Evolutionary conservation across 306 rosid genomes (phyloP).

Genomic region (Vigna hirtella): DNA sequence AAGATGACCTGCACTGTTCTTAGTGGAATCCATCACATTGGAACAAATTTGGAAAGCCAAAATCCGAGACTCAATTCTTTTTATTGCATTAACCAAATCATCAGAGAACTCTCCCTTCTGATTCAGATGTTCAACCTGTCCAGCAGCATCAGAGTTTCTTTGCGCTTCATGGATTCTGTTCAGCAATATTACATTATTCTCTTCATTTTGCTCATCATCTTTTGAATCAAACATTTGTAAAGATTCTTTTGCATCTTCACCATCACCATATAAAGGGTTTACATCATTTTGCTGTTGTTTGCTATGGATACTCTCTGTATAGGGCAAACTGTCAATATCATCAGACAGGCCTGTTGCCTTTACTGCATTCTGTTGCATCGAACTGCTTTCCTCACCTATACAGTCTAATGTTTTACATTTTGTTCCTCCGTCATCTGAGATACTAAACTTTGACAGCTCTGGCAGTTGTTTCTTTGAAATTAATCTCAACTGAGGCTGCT

Average conservation of each 20-base stretch:
- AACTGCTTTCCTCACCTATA: slow-evolving; percentile 37
- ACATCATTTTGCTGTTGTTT: slow-evolving; percentile 31
- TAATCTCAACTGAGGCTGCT: slow-evolving; percentile 34
- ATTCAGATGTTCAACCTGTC: slow-evolving; percentile 38
- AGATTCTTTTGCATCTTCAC: slow-evolving; percentile 37
- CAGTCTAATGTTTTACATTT: slow-evolving; percentile 5
- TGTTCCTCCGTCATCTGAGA: slow-evolving; percentile 37
- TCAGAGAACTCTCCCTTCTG: slow-evolving; percentile 52
- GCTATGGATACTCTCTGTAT: slow-evolving; percentile 28
- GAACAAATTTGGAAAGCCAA: slow-evolving; percentile 60
- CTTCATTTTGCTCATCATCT: slow-evolving; percentile 21
- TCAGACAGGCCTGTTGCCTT: slow-evolving; percentile 21
- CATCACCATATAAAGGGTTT: slow-evolving; percentile 25
- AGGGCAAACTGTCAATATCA: slow-evolving; percentile 7
- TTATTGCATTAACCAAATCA: slow-evolving; percentile 56
- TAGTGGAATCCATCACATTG: slow-evolving; percentile 24
- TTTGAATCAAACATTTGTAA: slow-evolving; percentile 21
- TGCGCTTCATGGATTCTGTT: slow-evolving; percentile 27
- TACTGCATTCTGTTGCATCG: slow-evolving; percentile 35
- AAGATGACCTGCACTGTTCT: slow-evolving; percentile 31
- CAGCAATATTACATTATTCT: slow-evolving; percentile 29
- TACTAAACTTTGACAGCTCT: slow-evolving; percentile 36
- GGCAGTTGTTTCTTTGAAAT: slow-evolving; percentile 17
- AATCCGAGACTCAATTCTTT: slow-evolving; percentile 68
- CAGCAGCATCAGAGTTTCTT: slow-evolving; percentile 35